Evolutionary conservation across 768 basidiomycete genomes (phyloP).

Genomic region (Trametes maxima): DNA sequence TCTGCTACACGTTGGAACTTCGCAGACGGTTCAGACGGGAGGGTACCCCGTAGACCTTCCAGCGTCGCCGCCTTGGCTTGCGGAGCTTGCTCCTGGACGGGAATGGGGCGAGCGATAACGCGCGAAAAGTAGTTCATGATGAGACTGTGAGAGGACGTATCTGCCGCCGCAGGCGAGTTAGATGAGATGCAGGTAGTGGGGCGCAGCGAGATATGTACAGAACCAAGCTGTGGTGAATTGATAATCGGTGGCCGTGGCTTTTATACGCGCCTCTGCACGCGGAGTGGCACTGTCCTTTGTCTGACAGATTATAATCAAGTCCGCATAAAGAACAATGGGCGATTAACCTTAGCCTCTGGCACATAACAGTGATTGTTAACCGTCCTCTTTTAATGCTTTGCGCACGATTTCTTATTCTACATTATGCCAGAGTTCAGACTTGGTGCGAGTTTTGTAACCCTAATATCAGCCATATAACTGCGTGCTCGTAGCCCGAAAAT

Average conservation of each 20-base stretch:
- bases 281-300: slow-evolving; percentile 13
- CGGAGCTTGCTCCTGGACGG: background rate
- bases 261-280: background rate
- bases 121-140: slow-evolving; percentile 13
- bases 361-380: background rate
- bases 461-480: too few relatives aligned
- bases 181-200: background rate
- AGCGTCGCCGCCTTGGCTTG: background rate
- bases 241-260: background rate
- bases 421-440: too few relatives aligned
- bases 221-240: background rate
- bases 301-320: too few relatives aligned
- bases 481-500: too few relatives aligned
- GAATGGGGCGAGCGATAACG: slow-evolving; percentile 9
- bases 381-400: too few relatives aligned
- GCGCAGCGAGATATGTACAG: slow-evolving; percentile 12
- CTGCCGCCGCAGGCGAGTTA: background rate
- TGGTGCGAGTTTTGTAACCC: too few relatives aligned
- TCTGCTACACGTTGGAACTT: too few relatives aligned
- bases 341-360: background rate
- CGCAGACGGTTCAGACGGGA: too few relatives aligned
- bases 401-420: too few relatives aligned
- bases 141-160: background rate
- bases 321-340: slow-evolving; percentile 2
- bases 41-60: background rate